Evolutionary conservation across 306 rosid species (phyloP).

Genomic region (apple (Malus domestica)): DNA sequence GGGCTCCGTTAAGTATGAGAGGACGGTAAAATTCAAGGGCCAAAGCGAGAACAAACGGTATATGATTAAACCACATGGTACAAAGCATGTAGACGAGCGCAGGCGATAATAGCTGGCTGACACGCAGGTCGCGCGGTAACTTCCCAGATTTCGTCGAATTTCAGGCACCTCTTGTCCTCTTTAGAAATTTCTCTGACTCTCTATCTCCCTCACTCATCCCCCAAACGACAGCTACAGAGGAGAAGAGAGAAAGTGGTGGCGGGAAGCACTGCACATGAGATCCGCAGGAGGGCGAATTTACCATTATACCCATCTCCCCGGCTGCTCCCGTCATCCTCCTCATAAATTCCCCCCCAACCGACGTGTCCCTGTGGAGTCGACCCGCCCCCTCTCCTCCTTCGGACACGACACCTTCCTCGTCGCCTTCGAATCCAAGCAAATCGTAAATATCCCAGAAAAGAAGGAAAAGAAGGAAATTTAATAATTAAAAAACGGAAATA

Average conservation of each 20-base stretch:
- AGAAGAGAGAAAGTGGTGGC: constrained; percentile 19
- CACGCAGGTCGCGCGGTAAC: background rate
- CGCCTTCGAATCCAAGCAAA: constrained; percentile 29
- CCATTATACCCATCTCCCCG: constrained; percentile 1
- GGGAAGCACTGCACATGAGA: constrained; percentile 15
- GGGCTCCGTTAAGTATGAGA: too few species aligned
- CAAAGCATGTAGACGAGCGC: background rate
- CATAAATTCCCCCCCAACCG: background rate
- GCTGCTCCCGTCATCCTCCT: background rate
- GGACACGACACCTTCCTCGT: background rate
- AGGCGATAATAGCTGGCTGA: background rate
- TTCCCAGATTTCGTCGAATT: background rate
- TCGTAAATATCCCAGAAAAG: background rate
- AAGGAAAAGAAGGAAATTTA: background rate
- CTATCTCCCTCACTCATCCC: background rate
- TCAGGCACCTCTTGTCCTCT: background rate
- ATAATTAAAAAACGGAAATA: background rate
- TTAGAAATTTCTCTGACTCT: background rate
- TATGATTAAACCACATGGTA: background rate
- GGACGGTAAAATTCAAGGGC: too few species aligned
- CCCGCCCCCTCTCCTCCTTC: background rate
- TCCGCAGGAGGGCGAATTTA: background rate
- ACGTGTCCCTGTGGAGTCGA: background rate
- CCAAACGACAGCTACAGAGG: background rate
- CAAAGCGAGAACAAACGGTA: too few species aligned